Base-by-base conservation (phyloP, 2,329 filamentous ascomycete genomes). In the Colletotrichum sansevieriae region DNA sequence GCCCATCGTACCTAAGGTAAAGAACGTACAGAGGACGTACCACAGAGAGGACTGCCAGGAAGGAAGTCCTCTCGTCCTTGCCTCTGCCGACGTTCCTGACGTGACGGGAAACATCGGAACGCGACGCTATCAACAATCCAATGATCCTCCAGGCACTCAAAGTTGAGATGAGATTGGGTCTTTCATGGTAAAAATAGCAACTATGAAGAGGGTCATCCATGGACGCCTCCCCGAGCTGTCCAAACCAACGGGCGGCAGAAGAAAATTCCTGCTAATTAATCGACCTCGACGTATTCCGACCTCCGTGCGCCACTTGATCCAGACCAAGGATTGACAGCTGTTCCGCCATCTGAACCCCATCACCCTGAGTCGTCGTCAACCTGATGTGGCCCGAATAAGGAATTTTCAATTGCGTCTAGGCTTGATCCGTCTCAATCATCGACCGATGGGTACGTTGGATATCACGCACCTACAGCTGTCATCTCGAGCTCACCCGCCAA, bases 161-260 rank as follows among this genome's bases (percentile, higher is more conserved):
- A 41, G 33, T 41, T 13, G 25, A 20, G 10, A 43, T 37, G 44
- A 37, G 8, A 54, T 41, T 39, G 29, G 44, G 46, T 43, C 54
- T 37, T 46, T 59, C 47, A 55, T 44, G 18, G 64, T 49, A 51
- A 54, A 63, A 52, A 67, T 58, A 46, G 64, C 43, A 43, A 51
- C 25, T 9, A 35, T 37, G 10, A 29, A 35, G 59, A n/a, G 44
- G 64, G 64, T 51, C 43, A 49, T 67, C 64, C 64, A 56, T 65
- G 63, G 18, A 29, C 44, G 25, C 18, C 37, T 55, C 47, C 56
- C 56, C 47, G 41, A 33, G 6, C 46, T 49, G n/a, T 37, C 54
- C 13, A 51, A 12, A n/a, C 18, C 22, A 9, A 29, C 20, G 41
- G 13, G 33, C 18, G 13, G 29, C 18, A 20, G n/a, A 15, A 29